Evolutionary conservation across 352 stramenopile species (phyloP), one percentile per base, ranked within the genome.

Genomic region (Phytophthora hybrid): DNA sequence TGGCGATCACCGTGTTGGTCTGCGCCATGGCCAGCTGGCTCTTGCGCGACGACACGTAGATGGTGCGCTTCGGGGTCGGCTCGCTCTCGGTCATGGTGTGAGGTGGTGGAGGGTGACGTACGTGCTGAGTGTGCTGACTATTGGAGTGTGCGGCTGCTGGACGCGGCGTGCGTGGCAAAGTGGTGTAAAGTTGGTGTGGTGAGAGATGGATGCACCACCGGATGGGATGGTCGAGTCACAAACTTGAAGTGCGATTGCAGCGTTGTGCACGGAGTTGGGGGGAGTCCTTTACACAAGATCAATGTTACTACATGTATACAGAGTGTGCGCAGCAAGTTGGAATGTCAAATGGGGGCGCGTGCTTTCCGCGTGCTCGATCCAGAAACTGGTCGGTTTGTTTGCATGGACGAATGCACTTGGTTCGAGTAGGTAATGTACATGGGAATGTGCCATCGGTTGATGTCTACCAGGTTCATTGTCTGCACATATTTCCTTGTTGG

Each of bases 21-120:
- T 97, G 91, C 41, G 83, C 82, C 87, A 97, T 95, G 56, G 91
- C 91, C 23, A 97, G 76, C 54, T 94, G 88, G 73, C 85, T 95
- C 86, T 97, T 97, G 63, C 91, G 89, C 13, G 90, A 96, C 1
- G 88, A 92, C 58, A 96, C 87, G 79, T 90, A 95, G 67, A 96
- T 83, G 41, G 84, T 92, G 71, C 82, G 78, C 59, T 81, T 78
- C 31, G 52, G 13, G 7, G 62, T 14, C 60, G 52, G 5, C 29
- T 31, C 29, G 29, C 29, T 31, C 29, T 31, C 29, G 29, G 29
- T 31, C 29, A 31, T 31, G 29, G n/a, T n/a, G n/a, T n/a, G n/a
- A n/a, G n/a, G n/a, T n/a, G n/a, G n/a, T n/a, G n/a, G n/a, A n/a
- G n/a, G n/a, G n/a, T n/a, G n/a, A n/a, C n/a, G n/a, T n/a, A n/a